phyloP scores from a whole-genome alignment of 2,329 filamentous ascomycete genomes.

The Aspergillus novoparasiticus region DNA sequence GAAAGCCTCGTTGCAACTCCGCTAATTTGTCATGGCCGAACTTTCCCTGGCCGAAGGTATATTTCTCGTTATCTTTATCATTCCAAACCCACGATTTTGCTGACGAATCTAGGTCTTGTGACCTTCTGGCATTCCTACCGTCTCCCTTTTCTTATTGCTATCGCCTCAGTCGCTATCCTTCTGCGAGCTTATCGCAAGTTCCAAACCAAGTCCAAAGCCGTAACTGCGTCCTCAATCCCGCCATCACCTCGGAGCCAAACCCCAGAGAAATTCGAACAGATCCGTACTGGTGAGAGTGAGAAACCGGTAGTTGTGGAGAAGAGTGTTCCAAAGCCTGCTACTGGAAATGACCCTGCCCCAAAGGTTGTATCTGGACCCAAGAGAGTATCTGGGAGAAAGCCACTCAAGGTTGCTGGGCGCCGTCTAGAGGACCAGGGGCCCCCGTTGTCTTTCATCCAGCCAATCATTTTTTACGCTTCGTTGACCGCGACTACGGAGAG shows the following conservation, averaged over 20 bases:
- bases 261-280: slow-evolving; percentile 25
- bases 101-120: slow-evolving; percentile 36
- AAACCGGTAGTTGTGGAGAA: neutral
- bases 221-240: slow-evolving; percentile 33
- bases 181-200: slow-evolving; percentile 27
- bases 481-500: slow-evolving; percentile 81
- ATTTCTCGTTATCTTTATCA: neutral
- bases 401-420: slow-evolving; percentile 29
- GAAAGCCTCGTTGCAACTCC: neutral
- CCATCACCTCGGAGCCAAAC: slow-evolving; percentile 34
- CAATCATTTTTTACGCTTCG: slow-evolving; percentile 86
- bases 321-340: neutral
- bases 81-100: neutral
- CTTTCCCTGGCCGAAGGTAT: neutral
- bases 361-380: slow-evolving; percentile 34
- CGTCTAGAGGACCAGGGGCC: slow-evolving; percentile 21
- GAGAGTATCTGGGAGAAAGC: slow-evolving; percentile 37
- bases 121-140: slow-evolving; percentile 53
- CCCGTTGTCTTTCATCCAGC: slow-evolving; percentile 52
- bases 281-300: neutral
- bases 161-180: slow-evolving; percentile 40
- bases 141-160: slow-evolving; percentile 46
- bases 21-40: neutral
- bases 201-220: slow-evolving; percentile 29
- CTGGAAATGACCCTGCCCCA: slow-evolving; percentile 7